Evolutionary conservation across 164 flowering plant genomes (phyloP).

Genomic region (Litsea cubeba): DNA sequence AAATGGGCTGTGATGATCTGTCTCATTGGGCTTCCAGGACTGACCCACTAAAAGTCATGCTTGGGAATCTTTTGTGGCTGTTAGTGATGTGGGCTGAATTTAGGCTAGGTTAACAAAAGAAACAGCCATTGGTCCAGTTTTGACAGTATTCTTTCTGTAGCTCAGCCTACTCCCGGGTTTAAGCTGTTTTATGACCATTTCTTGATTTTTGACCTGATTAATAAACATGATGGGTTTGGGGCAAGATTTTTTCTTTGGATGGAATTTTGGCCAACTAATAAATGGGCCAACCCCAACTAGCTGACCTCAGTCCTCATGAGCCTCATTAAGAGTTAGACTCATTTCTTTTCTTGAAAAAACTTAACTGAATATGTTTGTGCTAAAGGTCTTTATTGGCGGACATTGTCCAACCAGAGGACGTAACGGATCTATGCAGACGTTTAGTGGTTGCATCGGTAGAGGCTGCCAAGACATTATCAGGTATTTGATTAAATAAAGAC

Average conservation of each 20-base stretch:
- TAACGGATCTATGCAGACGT: conserved; percentile 82
- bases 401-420: conserved; percentile 73
- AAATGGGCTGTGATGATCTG: neutral
- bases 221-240: no score
- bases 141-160: neutral
- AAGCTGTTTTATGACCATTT: no score
- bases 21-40: neutral
- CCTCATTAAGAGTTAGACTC: no score
- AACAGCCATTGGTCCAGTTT: neutral
- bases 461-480: conserved; percentile 63
- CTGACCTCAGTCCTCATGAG: no score
- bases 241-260: neutral
- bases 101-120: neutral
- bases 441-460: conserved; percentile 63
- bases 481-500: conserved; percentile 24
- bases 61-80: neutral
- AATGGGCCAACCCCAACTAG: no score
- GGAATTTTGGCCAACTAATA: no score
- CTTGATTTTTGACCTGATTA: no score
- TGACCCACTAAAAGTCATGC: neutral
- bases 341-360: neutral
- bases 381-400: conserved; percentile 85
- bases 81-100: neutral
- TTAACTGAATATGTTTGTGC: neutral
- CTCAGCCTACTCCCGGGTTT: no score